Percentiles rank a stretch among this genome's conserved stretches.
phyloP scores from a whole-genome alignment of 805 yeast species.

The Helenozyma baotianmanensis region DNA sequence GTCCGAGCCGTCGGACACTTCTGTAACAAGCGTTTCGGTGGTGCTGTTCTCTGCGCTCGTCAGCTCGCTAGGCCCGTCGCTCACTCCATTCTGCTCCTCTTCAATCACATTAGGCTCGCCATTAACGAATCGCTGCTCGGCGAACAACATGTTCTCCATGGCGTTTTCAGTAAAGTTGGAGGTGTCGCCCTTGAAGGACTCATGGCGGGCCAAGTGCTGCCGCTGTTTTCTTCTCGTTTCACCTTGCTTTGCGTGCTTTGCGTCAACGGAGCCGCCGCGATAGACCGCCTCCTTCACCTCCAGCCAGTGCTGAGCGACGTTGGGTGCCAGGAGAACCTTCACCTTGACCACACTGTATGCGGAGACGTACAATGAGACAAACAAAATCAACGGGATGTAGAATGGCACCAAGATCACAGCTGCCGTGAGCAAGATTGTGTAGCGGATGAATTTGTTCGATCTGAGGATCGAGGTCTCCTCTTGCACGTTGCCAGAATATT shows the following conservation, averaged over 20 bases:
- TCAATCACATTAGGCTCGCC: conserved; percentile 10
- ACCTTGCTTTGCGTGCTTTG: conserved; percentile 29
- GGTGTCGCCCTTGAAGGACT: conserved; percentile 39
- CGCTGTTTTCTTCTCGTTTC: conserved; percentile 25
- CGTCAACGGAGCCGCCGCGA: conserved; percentile 26
- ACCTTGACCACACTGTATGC: conserved; percentile 38
- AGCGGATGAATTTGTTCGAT: conserved; percentile 21
- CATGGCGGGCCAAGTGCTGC: conserved; percentile 22
- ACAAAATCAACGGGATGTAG: conserved; percentile 47
- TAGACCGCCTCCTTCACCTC: conserved; percentile 30
- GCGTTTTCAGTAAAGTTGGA: conserved; percentile 33
- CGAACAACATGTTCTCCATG: conserved; percentile 34
- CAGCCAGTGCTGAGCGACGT: conserved; percentile 28
- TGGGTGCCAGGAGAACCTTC: conserved; percentile 21
- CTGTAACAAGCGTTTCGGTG: too few relatives aligned
- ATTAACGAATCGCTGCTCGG: conserved; percentile 24
- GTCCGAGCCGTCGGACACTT: too few relatives aligned
- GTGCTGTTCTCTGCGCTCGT: too few relatives aligned
- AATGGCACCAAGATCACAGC: conserved; percentile 37
- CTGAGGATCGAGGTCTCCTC: conserved; percentile 37
- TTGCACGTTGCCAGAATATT: conserved; percentile 24
- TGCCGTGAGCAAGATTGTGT: conserved; percentile 20
- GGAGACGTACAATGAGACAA: conserved; percentile 31
- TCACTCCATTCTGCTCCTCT: too few relatives aligned
- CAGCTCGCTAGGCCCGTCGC: background rate